Evolutionary conservation across 257 asterid genomes (phyloP), one percentile per base, ranked within the genome.

Genomic region (Solanum gandarillasii): DNA sequence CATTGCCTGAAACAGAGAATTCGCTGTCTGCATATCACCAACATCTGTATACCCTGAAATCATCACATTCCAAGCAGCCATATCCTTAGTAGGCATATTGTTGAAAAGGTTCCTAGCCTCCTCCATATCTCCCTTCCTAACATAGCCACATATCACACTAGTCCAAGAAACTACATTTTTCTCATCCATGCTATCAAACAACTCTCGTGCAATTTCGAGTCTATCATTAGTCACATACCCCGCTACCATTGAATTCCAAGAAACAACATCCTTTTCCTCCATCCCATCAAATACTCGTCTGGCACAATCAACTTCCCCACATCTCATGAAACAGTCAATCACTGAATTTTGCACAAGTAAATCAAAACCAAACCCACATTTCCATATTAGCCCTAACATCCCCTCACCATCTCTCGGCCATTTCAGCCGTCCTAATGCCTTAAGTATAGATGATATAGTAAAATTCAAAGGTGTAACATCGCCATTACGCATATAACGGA

Each of bases 231-330:
- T 48, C 71, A 82, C 86, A 48, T 82, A 82, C 29, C 89, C 89
- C 2, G 89, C 72, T 38, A 88, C 27, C 89, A 88, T 72, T 16
- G 87, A 60, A 58, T 87, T 87, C 89, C 89, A 87, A 82, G 89
- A 87, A 41, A 87, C 87, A 43, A 88, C 87, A 83, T 88, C 89
- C 34, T 36, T 88, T 84, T 83, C 89, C 46, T 83, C 87, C 89
- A 88, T 83, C 60, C 78, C 85, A 27, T 83, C 89, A 73, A 88
- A 88, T 81, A 88, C 68, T 38, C 68, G 46, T 72, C 85, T 78
- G 34, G 76, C 89, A 2, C 5, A 88, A 65, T 58, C 73, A 73
- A 88, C 70, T 18, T 83, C 60, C 35, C 89, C 87, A 83, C 89
- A 88, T 70, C 60, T 71, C 85, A 72, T 81, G 36, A 55, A 83